phyloP scores from a whole-genome alignment of 306 rosid species.

The Vigna reflexopilosa region DNA sequence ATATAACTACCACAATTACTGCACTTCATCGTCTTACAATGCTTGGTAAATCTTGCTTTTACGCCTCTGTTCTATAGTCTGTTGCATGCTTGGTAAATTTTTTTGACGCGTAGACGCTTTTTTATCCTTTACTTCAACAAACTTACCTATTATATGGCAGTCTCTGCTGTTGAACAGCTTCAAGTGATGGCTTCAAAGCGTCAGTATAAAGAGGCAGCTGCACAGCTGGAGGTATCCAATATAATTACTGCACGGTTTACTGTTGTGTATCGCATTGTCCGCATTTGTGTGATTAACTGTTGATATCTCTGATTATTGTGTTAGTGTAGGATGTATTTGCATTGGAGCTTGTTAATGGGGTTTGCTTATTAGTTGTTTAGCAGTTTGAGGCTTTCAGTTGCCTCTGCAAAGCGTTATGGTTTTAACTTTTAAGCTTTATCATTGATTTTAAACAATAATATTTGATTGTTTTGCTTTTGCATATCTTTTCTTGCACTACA shows the following conservation, averaged over 20 bases:
- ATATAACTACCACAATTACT: slow-evolving; percentile 93
- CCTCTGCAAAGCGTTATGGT: neutral
- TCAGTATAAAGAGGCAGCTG: slow-evolving; percentile 95
- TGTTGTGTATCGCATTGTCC: slow-evolving; percentile 27
- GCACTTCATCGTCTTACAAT: slow-evolving; percentile 98
- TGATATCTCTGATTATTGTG: slow-evolving; percentile 34
- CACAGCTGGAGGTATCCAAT: slow-evolving; percentile 89
- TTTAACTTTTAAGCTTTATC: neutral
- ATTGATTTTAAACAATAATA: neutral
- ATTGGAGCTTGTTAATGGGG: slow-evolving; percentile 18
- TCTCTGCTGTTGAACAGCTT: slow-evolving; percentile 99
- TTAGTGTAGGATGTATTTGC: slow-evolving; percentile 17
- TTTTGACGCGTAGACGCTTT: slow-evolving; percentile 12
- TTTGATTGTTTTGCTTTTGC: neutral
- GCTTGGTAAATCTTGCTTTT: slow-evolving; percentile 67
- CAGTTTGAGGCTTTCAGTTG: slow-evolving; percentile 20
- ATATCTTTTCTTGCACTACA: neutral
- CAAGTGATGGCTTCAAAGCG: slow-evolving; percentile 99
- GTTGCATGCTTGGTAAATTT: slow-evolving; percentile 17
- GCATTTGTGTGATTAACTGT: slow-evolving; percentile 20
- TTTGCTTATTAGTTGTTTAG: slow-evolving; percentile 20
- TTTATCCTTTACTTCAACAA: slow-evolving; percentile 37
- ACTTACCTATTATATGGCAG: slow-evolving; percentile 63
- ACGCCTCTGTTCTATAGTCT: slow-evolving; percentile 17
- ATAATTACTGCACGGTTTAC: neutral